phyloP scores from a whole-genome alignment of 2,329 filamentous ascomycete species.

The Aspergillus texensis region DNA sequence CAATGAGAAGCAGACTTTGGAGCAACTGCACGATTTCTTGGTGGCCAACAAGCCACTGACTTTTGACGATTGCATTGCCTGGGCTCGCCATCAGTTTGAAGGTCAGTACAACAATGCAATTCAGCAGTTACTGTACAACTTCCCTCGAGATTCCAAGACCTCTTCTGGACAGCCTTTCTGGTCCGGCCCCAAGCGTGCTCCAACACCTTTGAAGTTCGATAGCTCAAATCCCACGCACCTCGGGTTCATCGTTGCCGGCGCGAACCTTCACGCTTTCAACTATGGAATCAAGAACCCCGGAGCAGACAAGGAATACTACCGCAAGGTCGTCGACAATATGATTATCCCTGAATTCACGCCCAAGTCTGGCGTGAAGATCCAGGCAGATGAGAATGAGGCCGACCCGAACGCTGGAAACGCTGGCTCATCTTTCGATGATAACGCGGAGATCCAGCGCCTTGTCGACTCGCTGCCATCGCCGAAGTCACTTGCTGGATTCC shows the following conservation, averaged over 20 bases:
- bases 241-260: constrained; percentile 81
- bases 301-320: constrained; percentile 70
- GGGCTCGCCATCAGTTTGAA: constrained; percentile 92
- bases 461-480: constrained; percentile 73
- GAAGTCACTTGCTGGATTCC: constrained; percentile 82
- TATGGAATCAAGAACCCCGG: constrained; percentile 91
- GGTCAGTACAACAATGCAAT: constrained; percentile 97
- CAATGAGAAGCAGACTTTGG: constrained; percentile 90
- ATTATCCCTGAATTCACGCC: constrained; percentile 95
- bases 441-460: constrained; percentile 73
- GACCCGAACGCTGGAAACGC: constrained; percentile 75
- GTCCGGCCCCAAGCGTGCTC: constrained; percentile 97
- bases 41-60: constrained; percentile 88
- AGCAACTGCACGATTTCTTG: constrained; percentile 86
- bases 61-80: constrained; percentile 95
- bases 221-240: constrained; percentile 82
- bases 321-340: constrained; percentile 83
- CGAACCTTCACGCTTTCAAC: constrained; percentile 95
- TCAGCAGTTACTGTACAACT: constrained; percentile 92
- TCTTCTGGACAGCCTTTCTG: constrained; percentile 91
- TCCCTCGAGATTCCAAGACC: constrained; percentile 89
- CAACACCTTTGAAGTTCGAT: constrained; percentile 88
- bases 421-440: constrained; percentile 65
- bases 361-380: constrained; percentile 89
- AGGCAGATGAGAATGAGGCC: constrained; percentile 91